Conservation (phyloP, 2,329 filamentous ascomycete species). For the Chalara sp. region DNA sequence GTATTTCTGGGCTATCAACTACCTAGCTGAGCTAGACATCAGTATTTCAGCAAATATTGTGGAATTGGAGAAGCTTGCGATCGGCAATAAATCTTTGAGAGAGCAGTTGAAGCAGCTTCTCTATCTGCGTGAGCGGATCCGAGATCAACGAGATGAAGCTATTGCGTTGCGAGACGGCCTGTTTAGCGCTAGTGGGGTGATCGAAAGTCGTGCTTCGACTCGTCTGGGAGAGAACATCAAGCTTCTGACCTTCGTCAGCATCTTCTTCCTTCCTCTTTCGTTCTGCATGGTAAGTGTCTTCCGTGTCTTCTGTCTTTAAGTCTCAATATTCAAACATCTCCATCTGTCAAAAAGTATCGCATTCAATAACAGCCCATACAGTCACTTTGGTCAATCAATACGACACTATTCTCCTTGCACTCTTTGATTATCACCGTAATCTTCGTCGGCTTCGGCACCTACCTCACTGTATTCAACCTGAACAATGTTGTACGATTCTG, state of each 20-base stretch:
- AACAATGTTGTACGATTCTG: too few species aligned
- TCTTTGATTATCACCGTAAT: background rate
- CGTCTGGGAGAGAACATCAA: conserved; percentile 28
- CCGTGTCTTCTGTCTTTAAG: too few species aligned
- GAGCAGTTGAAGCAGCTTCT: background rate
- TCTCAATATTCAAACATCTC: too few species aligned
- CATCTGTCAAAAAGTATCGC: too few species aligned
- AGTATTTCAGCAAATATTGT: background rate
- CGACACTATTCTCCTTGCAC: background rate
- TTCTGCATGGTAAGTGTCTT: conserved; percentile 22
- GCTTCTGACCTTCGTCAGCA: conserved; percentile 31
- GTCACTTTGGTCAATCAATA: background rate
- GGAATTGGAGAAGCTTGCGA: background rate
- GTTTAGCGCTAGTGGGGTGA: conserved; percentile 21
- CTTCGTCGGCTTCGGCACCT: background rate
- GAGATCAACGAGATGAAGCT: background rate
- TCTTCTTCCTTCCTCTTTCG: conserved; percentile 30
- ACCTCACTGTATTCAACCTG: background rate
- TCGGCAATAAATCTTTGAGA: background rate
- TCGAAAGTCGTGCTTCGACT: conserved; percentile 22
- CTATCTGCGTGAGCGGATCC: background rate
- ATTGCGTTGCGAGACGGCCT: conserved; percentile 2
- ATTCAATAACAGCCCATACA: background rate
- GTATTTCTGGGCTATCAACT: background rate
- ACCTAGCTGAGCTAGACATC: background rate